phyloP scores from a whole-genome alignment of 345 rosid species.

The Eutrema japonicum region DNA sequence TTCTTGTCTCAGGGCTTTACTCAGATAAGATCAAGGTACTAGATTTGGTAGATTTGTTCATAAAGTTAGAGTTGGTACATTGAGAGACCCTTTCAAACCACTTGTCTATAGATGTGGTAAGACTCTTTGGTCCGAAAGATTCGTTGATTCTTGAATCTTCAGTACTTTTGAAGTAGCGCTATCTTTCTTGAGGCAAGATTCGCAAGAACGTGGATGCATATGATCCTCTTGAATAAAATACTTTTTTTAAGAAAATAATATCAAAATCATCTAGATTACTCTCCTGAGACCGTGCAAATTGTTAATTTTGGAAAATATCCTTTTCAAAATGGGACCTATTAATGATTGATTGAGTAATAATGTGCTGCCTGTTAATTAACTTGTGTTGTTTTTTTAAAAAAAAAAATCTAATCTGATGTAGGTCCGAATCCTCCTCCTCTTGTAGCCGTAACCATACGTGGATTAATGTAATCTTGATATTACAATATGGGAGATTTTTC shows the following conservation, averaged over 20 bases:
- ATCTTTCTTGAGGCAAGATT: conserved; percentile 28
- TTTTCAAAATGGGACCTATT: conserved; percentile 35
- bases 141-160: conserved; percentile 35
- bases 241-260: background rate
- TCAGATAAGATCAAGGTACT: conserved; percentile 39
- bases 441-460: conserved; percentile 22
- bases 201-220: conserved; percentile 36
- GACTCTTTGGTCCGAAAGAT: conserved; percentile 38
- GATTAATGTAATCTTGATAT: background rate
- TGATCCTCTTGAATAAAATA: conserved; percentile 29
- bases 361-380: background rate
- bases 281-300: conserved; percentile 25
- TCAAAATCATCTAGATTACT: conserved; percentile 14
- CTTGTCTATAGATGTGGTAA: conserved; percentile 33
- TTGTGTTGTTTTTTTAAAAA: conserved; percentile 3
- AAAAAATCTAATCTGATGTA: conserved; percentile 20
- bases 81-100: conserved; percentile 4
- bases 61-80: conserved; percentile 33
- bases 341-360: conserved; percentile 34
- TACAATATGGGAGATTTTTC: background rate
- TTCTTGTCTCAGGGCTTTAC: conserved; percentile 54
- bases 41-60: conserved; percentile 24
- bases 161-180: conserved; percentile 21
- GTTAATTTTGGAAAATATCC: conserved; percentile 32
- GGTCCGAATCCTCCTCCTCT: conserved; percentile 14